Base-by-base conservation (phyloP, 1,139 yeast genomes). In the Pichia sp. region DNA sequence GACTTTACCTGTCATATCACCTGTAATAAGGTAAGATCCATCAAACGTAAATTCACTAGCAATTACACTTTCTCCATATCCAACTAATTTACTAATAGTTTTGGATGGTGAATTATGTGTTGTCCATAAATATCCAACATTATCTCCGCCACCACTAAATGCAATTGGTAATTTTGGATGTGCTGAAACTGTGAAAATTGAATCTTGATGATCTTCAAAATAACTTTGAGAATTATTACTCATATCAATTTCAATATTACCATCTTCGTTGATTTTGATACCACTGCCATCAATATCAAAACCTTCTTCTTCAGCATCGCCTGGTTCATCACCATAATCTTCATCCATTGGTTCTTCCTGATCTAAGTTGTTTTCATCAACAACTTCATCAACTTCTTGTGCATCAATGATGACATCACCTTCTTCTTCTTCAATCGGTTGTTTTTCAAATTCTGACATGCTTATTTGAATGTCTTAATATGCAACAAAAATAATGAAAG, bases 1-100 rank as follows among this genome's bases (percentile, higher is more conserved):
- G 36, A 92, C 72, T 56, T 80, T 80, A 48, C 98, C 98, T 46
- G 80, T 81, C 99, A 92, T 92, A 65, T 94, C 98, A 42, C 92
- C 97, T 8, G 97, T 85, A 11, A 92, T 76, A 39, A 86, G 72
- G 61, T 71, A 88, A 43, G 78, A 74, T 24, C 98, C 98, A 58
- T 88, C 95, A 37, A 71, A 68, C 1, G 96, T 82, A 66, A 94
- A 92, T 0, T 82, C 87, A 43, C 94, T 92, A 11, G 89, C 74
- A 46, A 88, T 77, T 11, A 92, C 95, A 27, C 95, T 85, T 63
- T 92, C 99, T 39, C 82, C 82, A 66, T 88, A 96, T 16, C 90
- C 89, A 47, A 69, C 71, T 44, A 90, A 70, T 58, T 84, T 82
- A 39, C 85, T 81, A 3, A 87, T 90, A 53, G 84, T 73, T 55